phyloP scores from a whole-genome alignment of 192 early-diverging fungal genomes.

The Gamsiella multidivaricata region DNA sequence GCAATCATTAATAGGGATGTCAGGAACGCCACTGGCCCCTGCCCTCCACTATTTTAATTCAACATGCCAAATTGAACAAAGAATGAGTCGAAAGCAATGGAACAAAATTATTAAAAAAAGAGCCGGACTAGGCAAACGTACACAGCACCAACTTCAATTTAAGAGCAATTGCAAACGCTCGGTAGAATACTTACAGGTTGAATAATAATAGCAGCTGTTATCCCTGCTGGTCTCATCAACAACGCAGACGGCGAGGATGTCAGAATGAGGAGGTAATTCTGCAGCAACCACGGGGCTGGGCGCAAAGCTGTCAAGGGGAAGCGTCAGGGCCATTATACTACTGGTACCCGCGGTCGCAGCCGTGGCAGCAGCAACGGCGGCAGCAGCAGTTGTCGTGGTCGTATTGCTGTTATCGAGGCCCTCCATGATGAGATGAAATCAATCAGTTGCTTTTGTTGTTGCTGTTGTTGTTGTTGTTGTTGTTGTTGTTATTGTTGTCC shows the following conservation, averaged over 20 bases:
- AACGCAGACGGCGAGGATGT: constrained; percentile 38
- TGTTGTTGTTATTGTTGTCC: too few species aligned
- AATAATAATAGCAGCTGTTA: constrained; percentile 38
- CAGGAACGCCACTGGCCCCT: constrained; percentile 52
- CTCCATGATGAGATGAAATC: constrained; percentile 51
- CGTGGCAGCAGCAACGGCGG: not conserved
- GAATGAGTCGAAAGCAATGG: too few species aligned
- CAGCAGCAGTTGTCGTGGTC: constrained; percentile 10
- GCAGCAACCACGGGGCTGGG: constrained; percentile 5
- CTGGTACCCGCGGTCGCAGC: constrained; percentile 9
- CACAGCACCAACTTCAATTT: too few species aligned
- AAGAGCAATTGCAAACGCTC: too few species aligned
- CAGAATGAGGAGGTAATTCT: constrained; percentile 1
- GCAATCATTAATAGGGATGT: constrained; percentile 54
- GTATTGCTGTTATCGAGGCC: constrained; percentile 39
- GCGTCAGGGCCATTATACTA: constrained; percentile 25
- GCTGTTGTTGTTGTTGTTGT: too few species aligned
- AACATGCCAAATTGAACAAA: too few species aligned
- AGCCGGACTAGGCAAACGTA: too few species aligned
- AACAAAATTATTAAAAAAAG: too few species aligned
- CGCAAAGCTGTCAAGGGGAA: constrained; percentile 50
- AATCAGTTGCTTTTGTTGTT: too few species aligned
- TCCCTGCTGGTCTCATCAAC: constrained; percentile 35
- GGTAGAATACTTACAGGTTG: constrained; percentile 56
- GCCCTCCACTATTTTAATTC: constrained; percentile 56